Conservation (phyloP, 495 filamentous ascomycete genomes). For the Tuber magnatum region DNA sequence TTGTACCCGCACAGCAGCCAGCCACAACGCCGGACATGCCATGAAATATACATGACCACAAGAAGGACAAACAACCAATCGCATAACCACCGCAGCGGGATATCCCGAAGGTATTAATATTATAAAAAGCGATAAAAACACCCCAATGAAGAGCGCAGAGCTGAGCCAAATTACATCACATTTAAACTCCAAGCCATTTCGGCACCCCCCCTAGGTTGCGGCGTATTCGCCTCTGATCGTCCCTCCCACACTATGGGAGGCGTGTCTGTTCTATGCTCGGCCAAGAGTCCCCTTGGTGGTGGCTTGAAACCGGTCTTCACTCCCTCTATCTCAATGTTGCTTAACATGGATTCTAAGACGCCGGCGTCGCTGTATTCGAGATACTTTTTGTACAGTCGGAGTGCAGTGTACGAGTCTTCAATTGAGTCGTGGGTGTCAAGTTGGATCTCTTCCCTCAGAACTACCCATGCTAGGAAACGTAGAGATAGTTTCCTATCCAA, state of each 20-base stretch:
- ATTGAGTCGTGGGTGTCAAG: conserved; percentile 82
- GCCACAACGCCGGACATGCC: background rate
- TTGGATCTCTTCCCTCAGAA: conserved; percentile 89
- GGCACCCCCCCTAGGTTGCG: conserved; percentile 19
- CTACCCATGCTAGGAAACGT: conserved; percentile 76
- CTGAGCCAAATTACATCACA: background rate
- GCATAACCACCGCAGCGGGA: background rate
- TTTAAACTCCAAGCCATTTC: conserved; percentile 12
- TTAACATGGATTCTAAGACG: conserved; percentile 65
- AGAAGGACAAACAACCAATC: background rate
- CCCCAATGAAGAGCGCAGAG: background rate
- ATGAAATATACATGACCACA: background rate
- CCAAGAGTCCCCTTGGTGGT: conserved; percentile 43
- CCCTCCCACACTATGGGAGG: conserved; percentile 30
- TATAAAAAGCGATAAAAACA: background rate
- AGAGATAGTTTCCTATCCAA: conserved; percentile 67
- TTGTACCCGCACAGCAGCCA: background rate
- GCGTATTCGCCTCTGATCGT: conserved; percentile 31
- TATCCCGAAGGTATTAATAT: background rate
- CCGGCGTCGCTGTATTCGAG: conserved; percentile 80
- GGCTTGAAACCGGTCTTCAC: conserved; percentile 65
- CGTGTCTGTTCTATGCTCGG: conserved; percentile 26
- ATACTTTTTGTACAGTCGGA: conserved; percentile 84
- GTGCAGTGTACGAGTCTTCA: conserved; percentile 83
- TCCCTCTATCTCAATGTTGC: conserved; percentile 72